Conservation (phyloP, 257 asterid species). For the Solanum pinnatisectum region DNA sequence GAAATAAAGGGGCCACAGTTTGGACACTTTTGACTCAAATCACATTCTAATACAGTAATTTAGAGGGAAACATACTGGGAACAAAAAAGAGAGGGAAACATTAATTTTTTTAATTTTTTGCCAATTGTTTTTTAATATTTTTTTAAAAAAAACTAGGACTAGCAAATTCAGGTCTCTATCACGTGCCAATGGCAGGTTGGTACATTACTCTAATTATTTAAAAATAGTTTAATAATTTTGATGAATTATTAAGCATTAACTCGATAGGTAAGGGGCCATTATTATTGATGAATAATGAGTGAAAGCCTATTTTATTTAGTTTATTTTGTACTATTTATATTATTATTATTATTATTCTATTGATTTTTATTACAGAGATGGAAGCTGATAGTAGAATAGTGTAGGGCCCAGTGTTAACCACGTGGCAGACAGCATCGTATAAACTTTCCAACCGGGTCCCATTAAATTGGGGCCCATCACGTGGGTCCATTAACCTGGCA, state of each 20-base stretch:
- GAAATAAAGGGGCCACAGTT: neutral
- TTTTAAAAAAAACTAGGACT: neutral
- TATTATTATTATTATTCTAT: neutral
- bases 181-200: conserved; percentile 48
- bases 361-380: neutral
- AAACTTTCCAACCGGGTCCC: conserved; percentile 35
- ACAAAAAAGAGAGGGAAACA: neutral
- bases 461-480: conserved; percentile 23
- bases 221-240: conserved; percentile 8
- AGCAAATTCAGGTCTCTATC: conserved; percentile 27
- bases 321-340: neutral
- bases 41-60: neutral
- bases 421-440: conserved; percentile 54
- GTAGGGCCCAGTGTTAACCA: conserved; percentile 43
- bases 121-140: neutral
- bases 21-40: neutral
- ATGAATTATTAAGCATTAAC: conserved; percentile 33
- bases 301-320: neutral
- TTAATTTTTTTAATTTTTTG: neutral
- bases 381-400: conserved; percentile 13
- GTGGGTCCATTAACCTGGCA: conserved; percentile 12
- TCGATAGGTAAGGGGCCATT: conserved; percentile 27
- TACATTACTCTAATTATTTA: neutral
- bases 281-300: conserved; percentile 28
- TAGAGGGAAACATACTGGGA: neutral